A percentile compares a stretch with the other conserved stretches of the same genome.
Evolutionary conservation across 2,329 filamentous ascomycete species (phyloP).

Genomic region (Clarireedia hainanense): DNA sequence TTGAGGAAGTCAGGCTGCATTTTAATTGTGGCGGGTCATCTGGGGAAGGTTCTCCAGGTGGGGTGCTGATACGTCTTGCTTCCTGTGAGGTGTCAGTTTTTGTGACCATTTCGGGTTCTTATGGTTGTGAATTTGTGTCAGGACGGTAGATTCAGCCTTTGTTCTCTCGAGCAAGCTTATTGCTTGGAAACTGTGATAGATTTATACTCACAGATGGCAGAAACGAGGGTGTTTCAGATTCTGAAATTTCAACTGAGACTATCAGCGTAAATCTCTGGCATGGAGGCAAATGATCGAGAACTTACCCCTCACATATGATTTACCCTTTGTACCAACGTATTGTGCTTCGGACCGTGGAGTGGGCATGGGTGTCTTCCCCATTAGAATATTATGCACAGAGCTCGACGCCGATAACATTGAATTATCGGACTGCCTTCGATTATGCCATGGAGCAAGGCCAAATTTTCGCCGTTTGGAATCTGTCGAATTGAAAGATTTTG

Average conservation of each 20-base stretch:
- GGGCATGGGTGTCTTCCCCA: conserved; percentile 23
- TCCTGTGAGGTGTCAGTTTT: neutral
- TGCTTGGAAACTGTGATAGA: no score
- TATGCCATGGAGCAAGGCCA: conserved; percentile 29
- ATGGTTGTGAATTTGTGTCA: neutral
- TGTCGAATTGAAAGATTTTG: conserved; percentile 10
- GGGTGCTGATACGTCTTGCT: neutral
- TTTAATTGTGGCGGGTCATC: neutral
- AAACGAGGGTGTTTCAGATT: conserved; percentile 19
- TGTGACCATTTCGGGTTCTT: neutral
- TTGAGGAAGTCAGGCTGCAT: neutral
- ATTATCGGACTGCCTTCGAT: conserved; percentile 21
- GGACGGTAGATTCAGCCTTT: neutral
- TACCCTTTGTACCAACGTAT: conserved; percentile 17
- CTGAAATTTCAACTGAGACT: conserved; percentile 22
- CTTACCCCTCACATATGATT: conserved; percentile 15
- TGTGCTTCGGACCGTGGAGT: conserved; percentile 18
- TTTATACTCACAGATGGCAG: conserved; percentile 25
- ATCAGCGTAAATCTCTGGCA: neutral
- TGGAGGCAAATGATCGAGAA: neutral
- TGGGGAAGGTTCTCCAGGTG: neutral
- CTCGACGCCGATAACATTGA: conserved; percentile 25
- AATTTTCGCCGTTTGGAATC: conserved; percentile 14
- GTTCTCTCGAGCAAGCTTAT: neutral
- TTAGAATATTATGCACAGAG: conserved; percentile 25